Percentiles rank a stretch among this genome's conserved stretches.
These are phyloP conservation scores for Starmera pachycereana DNA, from an alignment of 805 yeast species.

Conservation along the genomic window DNA sequence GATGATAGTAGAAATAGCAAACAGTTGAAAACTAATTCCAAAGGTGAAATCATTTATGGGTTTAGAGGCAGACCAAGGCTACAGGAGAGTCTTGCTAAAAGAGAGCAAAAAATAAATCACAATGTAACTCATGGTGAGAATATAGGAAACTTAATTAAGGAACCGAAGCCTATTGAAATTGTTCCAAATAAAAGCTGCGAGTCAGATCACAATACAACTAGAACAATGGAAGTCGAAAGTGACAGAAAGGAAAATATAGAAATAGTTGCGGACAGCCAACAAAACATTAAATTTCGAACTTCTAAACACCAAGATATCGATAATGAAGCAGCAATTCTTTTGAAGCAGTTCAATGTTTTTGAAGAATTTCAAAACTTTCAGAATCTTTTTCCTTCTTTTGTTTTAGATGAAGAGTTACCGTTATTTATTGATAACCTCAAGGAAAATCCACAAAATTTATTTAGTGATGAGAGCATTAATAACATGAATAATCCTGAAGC, in stretches of 20 bases:
- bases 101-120: constrained; percentile 2
- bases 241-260: too few species aligned
- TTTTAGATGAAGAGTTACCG: constrained; percentile 8
- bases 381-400: constrained; percentile 16
- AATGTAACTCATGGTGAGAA: background rate
- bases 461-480: background rate
- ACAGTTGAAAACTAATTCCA: constrained; percentile 13
- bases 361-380: constrained; percentile 18
- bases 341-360: constrained; percentile 3
- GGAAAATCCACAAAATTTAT: background rate
- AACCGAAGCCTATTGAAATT: too few species aligned
- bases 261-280: too few species aligned
- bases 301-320: too few species aligned
- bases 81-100: constrained; percentile 22
- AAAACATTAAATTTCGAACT: too few species aligned
- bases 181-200: too few species aligned
- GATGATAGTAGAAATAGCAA: constrained; percentile 31
- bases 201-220: too few species aligned
- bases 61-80: constrained; percentile 34
- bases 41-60: constrained; percentile 29
- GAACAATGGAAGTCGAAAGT: too few species aligned
- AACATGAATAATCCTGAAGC: background rate
- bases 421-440: constrained; percentile 8
- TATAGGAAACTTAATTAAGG: too few species aligned
- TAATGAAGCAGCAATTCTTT: too few species aligned